phyloP scores from a whole-genome alignment of 1,284 basidiomycete genomes.

The Chalciporus sp. region DNA sequence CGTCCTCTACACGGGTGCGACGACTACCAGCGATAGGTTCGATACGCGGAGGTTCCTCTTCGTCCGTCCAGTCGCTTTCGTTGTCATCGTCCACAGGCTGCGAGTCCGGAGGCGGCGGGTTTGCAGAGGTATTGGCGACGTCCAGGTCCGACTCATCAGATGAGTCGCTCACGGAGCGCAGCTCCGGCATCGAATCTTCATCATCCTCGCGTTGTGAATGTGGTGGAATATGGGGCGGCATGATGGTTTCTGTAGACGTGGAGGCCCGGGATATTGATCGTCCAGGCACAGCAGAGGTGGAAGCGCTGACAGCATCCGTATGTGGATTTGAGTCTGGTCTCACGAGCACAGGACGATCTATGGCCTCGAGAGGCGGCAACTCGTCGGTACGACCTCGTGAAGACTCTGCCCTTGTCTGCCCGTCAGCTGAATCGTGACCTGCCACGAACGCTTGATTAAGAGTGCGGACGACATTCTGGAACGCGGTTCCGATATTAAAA shows the following conservation, averaged over 20 bases:
- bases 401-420: not conserved
- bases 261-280: slow-evolving; percentile 4
- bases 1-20: slow-evolving; percentile 55
- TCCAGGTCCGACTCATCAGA: slow-evolving; percentile 34
- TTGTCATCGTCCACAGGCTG: slow-evolving; percentile 33
- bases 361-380: slow-evolving; percentile 4
- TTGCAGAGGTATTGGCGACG: slow-evolving; percentile 36
- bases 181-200: slow-evolving; percentile 42
- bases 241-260: slow-evolving; percentile 3
- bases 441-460: slow-evolving; percentile 34
- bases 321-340: not conserved
- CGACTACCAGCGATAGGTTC: slow-evolving; percentile 37
- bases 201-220: slow-evolving; percentile 25
- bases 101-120: slow-evolving; percentile 13
- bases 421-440: slow-evolving; percentile 5
- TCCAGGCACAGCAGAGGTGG: slow-evolving; percentile 1
- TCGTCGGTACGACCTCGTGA: not conserved
- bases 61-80: slow-evolving; percentile 32
- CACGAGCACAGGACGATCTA: slow-evolving; percentile 1
- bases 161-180: slow-evolving; percentile 42
- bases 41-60: slow-evolving; percentile 26
- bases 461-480: slow-evolving; percentile 35
- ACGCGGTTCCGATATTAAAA: slow-evolving; percentile 30
- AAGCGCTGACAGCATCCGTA: slow-evolving; percentile 8
- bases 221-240: slow-evolving; percentile 7